phyloP scores from a whole-genome alignment of 148 eudicot species.

The Nyssa sinensis region DNA sequence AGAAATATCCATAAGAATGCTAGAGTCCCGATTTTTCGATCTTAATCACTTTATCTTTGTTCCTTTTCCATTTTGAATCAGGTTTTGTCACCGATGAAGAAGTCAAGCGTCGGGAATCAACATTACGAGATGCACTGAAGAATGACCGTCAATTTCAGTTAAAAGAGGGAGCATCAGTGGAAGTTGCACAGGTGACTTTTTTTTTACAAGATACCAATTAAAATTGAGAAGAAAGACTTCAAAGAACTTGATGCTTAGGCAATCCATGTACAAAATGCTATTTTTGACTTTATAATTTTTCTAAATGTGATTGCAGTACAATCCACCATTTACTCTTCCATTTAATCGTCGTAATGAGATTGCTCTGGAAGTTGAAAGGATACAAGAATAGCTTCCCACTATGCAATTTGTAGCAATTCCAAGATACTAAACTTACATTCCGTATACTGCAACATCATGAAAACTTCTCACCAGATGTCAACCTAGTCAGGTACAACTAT shows the following conservation, averaged over 20 bases:
- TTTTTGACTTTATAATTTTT: background rate
- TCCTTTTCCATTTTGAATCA: slow-evolving; percentile 24
- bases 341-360: slow-evolving; percentile 94
- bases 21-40: too few species aligned
- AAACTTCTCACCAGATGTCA: background rate
- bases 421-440: background rate
- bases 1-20: background rate
- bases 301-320: slow-evolving; percentile 58
- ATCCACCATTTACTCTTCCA: slow-evolving; percentile 92
- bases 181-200: slow-evolving; percentile 77
- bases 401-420: background rate
- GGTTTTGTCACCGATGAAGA: slow-evolving; percentile 92
- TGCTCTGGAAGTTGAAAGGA: slow-evolving; percentile 83
- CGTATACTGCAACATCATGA: background rate
- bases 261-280: background rate
- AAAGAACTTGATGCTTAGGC: background rate
- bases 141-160: slow-evolving; percentile 55
- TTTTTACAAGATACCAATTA: background rate
- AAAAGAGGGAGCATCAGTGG: slow-evolving; percentile 63
- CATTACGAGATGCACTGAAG: slow-evolving; percentile 52
- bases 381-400: slow-evolving; percentile 24
- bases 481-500: background rate
- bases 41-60: slow-evolving; percentile 1
- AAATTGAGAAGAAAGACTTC: background rate
- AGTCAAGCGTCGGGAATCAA: slow-evolving; percentile 60